Percentiles rank a stretch among this genome's conserved stretches.
Evolutionary conservation across 177 flowering plant species (phyloP).

Genomic region (Vitis hybrid): DNA sequence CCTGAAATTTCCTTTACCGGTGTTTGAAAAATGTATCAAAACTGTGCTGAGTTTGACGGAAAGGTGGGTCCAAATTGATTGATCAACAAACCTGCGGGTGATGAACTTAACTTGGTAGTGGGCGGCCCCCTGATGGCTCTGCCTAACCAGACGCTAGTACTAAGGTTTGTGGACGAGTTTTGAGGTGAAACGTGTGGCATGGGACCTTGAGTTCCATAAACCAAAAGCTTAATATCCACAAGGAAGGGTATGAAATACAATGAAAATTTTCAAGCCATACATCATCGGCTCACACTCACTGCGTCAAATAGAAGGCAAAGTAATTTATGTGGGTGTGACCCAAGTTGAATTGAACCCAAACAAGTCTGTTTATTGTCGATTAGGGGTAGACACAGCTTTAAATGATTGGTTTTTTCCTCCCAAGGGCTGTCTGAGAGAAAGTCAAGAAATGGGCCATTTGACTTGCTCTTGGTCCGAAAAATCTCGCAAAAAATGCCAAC

Average conservation of each 20-base stretch:
- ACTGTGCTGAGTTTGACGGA: not conserved
- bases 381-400: not conserved
- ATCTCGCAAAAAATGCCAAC: too few species aligned
- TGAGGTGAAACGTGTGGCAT: too few species aligned
- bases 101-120: not conserved
- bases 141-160: not conserved
- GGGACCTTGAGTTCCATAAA: too few species aligned
- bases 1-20: not conserved
- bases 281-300: too few species aligned
- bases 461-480: not conserved
- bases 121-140: not conserved
- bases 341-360: not conserved
- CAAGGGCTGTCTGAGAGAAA: not conserved
- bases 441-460: not conserved
- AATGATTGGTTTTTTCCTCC: not conserved
- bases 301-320: too few species aligned
- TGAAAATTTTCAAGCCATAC: not conserved
- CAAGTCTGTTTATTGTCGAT: not conserved
- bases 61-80: conserved; percentile 7
- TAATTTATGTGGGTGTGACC: not conserved
- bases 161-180: too few species aligned
- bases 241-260: too few species aligned
- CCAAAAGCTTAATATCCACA: too few species aligned
- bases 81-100: conserved; percentile 7
- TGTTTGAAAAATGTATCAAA: not conserved